Conservation (phyloP, 495 filamentous ascomycete species). For the Gamarada debralockiae region DNA sequence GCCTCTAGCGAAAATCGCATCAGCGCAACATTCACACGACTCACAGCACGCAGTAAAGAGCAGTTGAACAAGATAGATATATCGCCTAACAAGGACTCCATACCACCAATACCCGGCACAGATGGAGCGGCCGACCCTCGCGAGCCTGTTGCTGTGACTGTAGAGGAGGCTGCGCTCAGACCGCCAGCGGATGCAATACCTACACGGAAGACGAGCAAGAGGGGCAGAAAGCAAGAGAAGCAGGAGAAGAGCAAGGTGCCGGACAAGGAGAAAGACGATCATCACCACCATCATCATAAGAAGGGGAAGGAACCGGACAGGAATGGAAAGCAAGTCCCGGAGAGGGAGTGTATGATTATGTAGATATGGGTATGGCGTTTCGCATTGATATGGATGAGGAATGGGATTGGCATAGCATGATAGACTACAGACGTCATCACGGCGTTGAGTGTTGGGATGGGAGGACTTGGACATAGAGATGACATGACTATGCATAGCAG, state of each 20-base stretch:
- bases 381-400: background rate
- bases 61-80: conserved; percentile 26
- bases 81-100: conserved; percentile 27
- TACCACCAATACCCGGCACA: conserved; percentile 17
- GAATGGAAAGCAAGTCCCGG: conserved; percentile 41
- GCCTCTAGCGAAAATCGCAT: conserved; percentile 64
- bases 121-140: conserved; percentile 31
- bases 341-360: conserved; percentile 69
- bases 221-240: conserved; percentile 36
- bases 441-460: background rate
- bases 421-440: background rate
- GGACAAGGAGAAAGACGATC: conserved; percentile 29
- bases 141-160: conserved; percentile 41
- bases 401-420: background rate
- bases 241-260: conserved; percentile 31
- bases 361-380: conserved; percentile 25
- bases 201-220: conserved; percentile 33
- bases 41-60: conserved; percentile 51
- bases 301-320: conserved; percentile 28
- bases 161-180: conserved; percentile 39
- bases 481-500: background rate
- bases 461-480: background rate
- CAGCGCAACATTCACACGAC: conserved; percentile 60
- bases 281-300: conserved; percentile 23
- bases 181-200: conserved; percentile 33